phyloP scores from a whole-genome alignment of 768 basidiomycete species.

The Asterophora parasitica region DNA sequence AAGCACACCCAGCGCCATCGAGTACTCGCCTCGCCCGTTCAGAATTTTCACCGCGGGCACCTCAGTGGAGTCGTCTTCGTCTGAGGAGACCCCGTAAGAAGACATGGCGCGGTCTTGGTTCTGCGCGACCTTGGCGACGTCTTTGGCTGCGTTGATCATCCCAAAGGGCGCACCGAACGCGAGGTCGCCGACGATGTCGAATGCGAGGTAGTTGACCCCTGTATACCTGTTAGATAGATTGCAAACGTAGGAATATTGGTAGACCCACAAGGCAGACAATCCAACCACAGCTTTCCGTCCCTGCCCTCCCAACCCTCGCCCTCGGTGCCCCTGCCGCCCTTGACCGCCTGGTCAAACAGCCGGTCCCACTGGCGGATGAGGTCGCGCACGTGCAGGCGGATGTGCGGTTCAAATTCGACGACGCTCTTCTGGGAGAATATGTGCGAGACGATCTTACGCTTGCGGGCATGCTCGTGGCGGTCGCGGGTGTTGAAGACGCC shows the following conservation, averaged over 20 bases:
- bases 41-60: slow-evolving; percentile 83
- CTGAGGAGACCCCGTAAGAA: slow-evolving; percentile 35
- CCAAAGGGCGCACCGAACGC: slow-evolving; percentile 88
- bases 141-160: slow-evolving; percentile 73
- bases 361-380: slow-evolving; percentile 75
- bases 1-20: slow-evolving; percentile 77
- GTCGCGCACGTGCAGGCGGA: slow-evolving; percentile 52
- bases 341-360: slow-evolving; percentile 49
- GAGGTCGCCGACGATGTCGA: slow-evolving; percentile 79
- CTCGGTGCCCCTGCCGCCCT: slow-evolving; percentile 53
- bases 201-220: slow-evolving; percentile 54
- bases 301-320: slow-evolving; percentile 64
- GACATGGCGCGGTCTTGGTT: slow-evolving; percentile 51
- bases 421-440: slow-evolving; percentile 85
- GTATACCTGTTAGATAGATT: slow-evolving; percentile 1
- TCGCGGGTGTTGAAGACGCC: slow-evolving; percentile 79
- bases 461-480: slow-evolving; percentile 75
- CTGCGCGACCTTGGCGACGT: slow-evolving; percentile 65
- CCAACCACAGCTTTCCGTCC: slow-evolving; percentile 65
- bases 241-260: not conserved
- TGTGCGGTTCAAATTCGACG: slow-evolving; percentile 79
- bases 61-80: slow-evolving; percentile 31
- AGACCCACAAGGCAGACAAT: slow-evolving; percentile 66
- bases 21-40: slow-evolving; percentile 84
- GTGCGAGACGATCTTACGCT: slow-evolving; percentile 87